Conservation (phyloP, 441 rosid genomes). For the Mallotus japonicus region DNA sequence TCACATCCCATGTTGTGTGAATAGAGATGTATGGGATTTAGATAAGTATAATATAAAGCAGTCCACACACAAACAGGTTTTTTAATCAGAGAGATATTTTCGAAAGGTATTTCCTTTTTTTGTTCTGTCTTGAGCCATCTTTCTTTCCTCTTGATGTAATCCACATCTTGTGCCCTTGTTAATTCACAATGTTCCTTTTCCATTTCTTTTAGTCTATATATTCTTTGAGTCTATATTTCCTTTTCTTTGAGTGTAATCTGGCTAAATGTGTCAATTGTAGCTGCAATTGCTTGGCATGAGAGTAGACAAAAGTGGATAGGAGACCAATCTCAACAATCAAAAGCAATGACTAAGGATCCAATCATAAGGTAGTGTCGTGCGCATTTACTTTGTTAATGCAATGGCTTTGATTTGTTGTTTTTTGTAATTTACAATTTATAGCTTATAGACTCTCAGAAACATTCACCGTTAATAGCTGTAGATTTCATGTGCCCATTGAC, state of each 20-base stretch:
- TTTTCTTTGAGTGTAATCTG: background rate
- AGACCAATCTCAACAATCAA: conserved; percentile 46
- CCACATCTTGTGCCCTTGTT: background rate
- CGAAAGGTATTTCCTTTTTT: background rate
- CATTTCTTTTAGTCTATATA: background rate
- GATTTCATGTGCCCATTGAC: conserved; percentile 3
- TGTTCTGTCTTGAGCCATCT: background rate
- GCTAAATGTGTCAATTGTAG: conserved; percentile 36
- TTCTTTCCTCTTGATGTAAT: background rate
- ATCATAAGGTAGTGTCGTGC: conserved; percentile 60
- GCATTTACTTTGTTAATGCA: conserved; percentile 5
- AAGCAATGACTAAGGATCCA: conserved; percentile 53
- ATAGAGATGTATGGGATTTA: background rate
- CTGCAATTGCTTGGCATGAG: conserved; percentile 71
- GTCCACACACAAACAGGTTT: no score
- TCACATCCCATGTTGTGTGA: background rate
- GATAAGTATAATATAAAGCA: background rate
- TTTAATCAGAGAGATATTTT: background rate
- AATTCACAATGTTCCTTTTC: background rate
- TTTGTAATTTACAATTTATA: background rate
- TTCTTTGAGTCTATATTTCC: no score
- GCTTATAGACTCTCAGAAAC: background rate
- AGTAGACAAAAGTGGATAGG: conserved; percentile 77
- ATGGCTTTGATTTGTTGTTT: background rate
- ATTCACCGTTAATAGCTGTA: background rate